Evolutionary conservation across 2,329 filamentous ascomycete species (phyloP).

Genomic region (Penicillium aurantiogriseum): DNA sequence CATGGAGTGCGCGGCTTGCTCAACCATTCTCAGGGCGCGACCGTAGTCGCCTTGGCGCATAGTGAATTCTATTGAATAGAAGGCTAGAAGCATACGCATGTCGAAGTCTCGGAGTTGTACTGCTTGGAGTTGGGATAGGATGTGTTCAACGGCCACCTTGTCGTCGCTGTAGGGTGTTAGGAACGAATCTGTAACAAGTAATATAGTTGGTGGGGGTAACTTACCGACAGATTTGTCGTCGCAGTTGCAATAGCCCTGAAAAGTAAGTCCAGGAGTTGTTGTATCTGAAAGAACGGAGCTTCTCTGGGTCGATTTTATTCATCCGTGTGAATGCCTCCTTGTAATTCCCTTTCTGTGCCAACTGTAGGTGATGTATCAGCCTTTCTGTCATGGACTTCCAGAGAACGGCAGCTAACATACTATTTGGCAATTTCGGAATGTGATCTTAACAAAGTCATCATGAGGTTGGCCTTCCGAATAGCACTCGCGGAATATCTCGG

Average conservation of each 20-base stretch:
- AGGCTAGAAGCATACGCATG: constrained; percentile 57
- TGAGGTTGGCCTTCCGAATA: constrained; percentile 64
- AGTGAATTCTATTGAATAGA: constrained; percentile 60
- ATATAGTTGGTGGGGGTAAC: constrained; percentile 1
- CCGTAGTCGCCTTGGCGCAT: constrained; percentile 54
- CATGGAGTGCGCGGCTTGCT: constrained; percentile 53
- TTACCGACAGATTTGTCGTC: constrained; percentile 44
- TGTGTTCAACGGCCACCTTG: constrained; percentile 54
- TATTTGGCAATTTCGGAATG: constrained; percentile 67
- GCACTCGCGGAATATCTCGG: constrained; percentile 73
- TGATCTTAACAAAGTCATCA: constrained; percentile 76
- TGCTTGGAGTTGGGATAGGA: constrained; percentile 58
- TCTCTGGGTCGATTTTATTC: constrained; percentile 59
- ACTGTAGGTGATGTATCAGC: constrained; percentile 29
- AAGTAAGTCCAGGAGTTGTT: constrained; percentile 58
- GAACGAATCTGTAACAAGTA: background rate
- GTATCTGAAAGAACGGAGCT: constrained; percentile 70
- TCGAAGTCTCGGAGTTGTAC: constrained; percentile 57
- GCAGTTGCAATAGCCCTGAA: constrained; percentile 44
- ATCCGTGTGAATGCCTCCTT: constrained; percentile 64
- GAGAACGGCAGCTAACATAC: constrained; percentile 32
- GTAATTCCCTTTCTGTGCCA: constrained; percentile 67
- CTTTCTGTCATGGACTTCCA: background rate
- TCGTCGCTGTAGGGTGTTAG: constrained; percentile 50
- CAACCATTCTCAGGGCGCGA: constrained; percentile 55